Evolutionary conservation across 2,329 filamentous ascomycete genomes (phyloP).

Genomic region (Ploettnerulaceae sp.): DNA sequence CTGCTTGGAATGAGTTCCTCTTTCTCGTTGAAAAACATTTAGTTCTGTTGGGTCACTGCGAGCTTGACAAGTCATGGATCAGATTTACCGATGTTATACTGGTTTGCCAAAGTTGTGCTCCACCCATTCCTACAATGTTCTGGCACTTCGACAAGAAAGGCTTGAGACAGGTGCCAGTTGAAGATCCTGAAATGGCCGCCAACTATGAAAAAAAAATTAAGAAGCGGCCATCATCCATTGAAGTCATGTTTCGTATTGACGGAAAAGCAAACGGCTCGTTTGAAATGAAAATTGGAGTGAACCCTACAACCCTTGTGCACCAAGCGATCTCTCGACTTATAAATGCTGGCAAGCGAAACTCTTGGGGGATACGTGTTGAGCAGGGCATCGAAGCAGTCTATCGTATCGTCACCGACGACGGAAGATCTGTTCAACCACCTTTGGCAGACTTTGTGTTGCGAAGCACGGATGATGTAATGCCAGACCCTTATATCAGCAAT

Average conservation of each 20-base stretch:
- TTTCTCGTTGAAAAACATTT: slow-evolving; percentile 1
- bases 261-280: slow-evolving; percentile 31
- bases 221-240: slow-evolving; percentile 39
- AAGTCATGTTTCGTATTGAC: slow-evolving; percentile 36
- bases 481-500: neutral
- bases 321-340: slow-evolving; percentile 32
- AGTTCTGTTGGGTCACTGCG: neutral
- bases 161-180: slow-evolving; percentile 40
- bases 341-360: slow-evolving; percentile 10
- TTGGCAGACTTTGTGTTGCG: neutral
- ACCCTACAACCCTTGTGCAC: slow-evolving; percentile 40
- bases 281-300: slow-evolving; percentile 39
- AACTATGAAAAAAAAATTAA: slow-evolving; percentile 48
- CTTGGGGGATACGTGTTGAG: neutral
- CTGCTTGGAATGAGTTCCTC: neutral
- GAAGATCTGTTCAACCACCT: slow-evolving; percentile 5
- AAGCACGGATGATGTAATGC: slow-evolving; percentile 2
- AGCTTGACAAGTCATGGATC: neutral
- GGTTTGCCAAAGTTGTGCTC: slow-evolving; percentile 33
- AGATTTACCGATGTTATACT: neutral
- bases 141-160: slow-evolving; percentile 32
- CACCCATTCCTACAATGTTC: slow-evolving; percentile 34
- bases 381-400: slow-evolving; percentile 35
- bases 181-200: slow-evolving; percentile 47
- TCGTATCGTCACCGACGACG: slow-evolving; percentile 45